These are phyloP conservation scores for Sporothrix inflata DNA, from an alignment of 2,329 filamentous ascomycete species.

Conservation along the genomic window DNA sequence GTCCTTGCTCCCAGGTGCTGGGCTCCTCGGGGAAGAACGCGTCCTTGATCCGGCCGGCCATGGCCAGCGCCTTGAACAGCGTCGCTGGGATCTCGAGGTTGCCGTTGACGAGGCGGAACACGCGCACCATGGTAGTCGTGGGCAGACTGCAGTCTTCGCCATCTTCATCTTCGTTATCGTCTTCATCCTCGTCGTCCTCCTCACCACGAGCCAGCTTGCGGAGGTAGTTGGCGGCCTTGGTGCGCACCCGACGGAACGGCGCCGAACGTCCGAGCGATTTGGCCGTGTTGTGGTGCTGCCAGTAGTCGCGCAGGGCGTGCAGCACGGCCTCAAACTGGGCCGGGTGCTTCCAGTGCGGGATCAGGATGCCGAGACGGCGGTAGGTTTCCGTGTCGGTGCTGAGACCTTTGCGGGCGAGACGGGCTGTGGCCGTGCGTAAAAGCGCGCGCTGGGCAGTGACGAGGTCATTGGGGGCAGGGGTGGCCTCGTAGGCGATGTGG, in stretches of 20 bases:
- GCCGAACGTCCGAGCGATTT: constrained; percentile 18
- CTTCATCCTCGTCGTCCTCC: background rate
- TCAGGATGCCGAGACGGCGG: constrained; percentile 30
- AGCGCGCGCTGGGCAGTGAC: constrained; percentile 24
- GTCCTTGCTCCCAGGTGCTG: constrained; percentile 20
- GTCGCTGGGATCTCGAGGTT: constrained; percentile 31
- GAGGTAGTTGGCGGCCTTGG: constrained; percentile 24
- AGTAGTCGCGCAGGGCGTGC: constrained; percentile 26
- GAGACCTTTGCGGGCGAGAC: constrained; percentile 27
- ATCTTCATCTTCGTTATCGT: background rate
- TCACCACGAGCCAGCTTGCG: constrained; percentile 7
- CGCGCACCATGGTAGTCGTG: constrained; percentile 19
- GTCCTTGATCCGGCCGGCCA: constrained; percentile 30
- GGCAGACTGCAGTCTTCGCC: constrained; percentile 20
- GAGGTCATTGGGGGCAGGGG: background rate
- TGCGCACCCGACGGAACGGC: constrained; percentile 24
- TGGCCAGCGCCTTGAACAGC: constrained; percentile 30
- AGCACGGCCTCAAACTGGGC: constrained; percentile 25
- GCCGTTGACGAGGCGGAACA: constrained; percentile 33
- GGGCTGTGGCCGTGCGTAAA: constrained; percentile 21
- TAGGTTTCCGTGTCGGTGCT: constrained; percentile 31
- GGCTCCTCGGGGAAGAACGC: constrained; percentile 31
- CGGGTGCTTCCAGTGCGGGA: constrained; percentile 26
- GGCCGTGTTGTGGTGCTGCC: constrained; percentile 25
- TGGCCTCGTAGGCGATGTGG: constrained; percentile 24